Conservation (phyloP, 192 early-diverging fungal genomes). For the Umbelopsis isabellina region DNA sequence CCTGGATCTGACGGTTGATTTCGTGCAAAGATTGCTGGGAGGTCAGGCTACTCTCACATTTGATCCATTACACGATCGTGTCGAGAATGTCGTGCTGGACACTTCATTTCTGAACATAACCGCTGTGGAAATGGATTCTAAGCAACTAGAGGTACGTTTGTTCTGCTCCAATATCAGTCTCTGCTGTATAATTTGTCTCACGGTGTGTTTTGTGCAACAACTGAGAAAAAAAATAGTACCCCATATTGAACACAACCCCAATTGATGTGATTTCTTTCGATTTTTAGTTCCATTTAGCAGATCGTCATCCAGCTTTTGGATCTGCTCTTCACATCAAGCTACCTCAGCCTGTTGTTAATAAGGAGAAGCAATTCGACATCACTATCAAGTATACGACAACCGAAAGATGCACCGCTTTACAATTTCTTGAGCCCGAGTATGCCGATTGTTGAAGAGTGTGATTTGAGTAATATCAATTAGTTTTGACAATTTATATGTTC, state of each 20-base stretch:
- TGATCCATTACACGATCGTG: slow-evolving; percentile 52
- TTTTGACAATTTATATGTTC: not conserved
- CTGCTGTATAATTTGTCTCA: slow-evolving; percentile 5
- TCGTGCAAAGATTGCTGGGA: slow-evolving; percentile 66
- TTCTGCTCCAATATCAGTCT: not conserved
- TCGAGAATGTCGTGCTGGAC: slow-evolving; percentile 70
- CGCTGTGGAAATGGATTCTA: slow-evolving; percentile 32
- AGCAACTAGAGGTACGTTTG: slow-evolving; percentile 24
- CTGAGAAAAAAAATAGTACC: not conserved
- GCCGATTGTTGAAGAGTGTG: not conserved
- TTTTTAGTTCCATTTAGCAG: slow-evolving; percentile 55
- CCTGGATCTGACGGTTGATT: slow-evolving; percentile 77
- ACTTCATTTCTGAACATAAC: slow-evolving; percentile 63
- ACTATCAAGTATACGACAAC: slow-evolving; percentile 81
- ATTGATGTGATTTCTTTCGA: slow-evolving; percentile 3
- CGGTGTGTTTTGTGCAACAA: slow-evolving; percentile 3
- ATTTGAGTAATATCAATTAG: not conserved
- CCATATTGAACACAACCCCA: not conserved
- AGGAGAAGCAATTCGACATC: slow-evolving; percentile 55
- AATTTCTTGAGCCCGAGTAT: slow-evolving; percentile 71
- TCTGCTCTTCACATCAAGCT: slow-evolving; percentile 74
- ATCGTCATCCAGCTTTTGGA: slow-evolving; percentile 71
- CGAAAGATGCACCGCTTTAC: slow-evolving; percentile 80
- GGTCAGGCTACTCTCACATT: slow-evolving; percentile 71
- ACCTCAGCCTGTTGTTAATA: slow-evolving; percentile 41